A percentile compares a stretch with the other conserved stretches of the same genome.
phyloP scores from a whole-genome alignment of 73 alveolate species.

The Urostyla sp. region DNA sequence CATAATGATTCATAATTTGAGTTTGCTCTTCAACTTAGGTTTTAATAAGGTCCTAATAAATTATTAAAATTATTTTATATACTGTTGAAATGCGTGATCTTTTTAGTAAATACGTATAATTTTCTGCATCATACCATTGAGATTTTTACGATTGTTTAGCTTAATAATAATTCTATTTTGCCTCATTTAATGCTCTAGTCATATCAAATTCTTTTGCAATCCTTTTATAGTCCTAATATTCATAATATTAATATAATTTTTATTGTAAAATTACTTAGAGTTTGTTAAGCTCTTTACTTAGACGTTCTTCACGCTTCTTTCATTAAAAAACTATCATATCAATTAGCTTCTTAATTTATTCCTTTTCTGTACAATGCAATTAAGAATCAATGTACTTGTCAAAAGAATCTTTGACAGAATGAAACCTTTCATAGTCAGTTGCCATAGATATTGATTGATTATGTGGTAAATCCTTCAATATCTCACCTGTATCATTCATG shows the following conservation, averaged over 20 bases:
- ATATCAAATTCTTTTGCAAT: slow-evolving; percentile 9
- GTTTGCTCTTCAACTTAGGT: slow-evolving; percentile 10
- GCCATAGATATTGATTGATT: slow-evolving; percentile 28
- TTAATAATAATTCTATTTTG: background rate
- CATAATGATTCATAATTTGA: slow-evolving; percentile 14
- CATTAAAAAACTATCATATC: no score
- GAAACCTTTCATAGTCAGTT: slow-evolving; percentile 41
- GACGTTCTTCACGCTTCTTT: no score
- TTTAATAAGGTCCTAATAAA: background rate
- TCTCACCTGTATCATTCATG: no score
- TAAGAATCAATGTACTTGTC: slow-evolving; percentile 19
- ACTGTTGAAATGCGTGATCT: background rate
- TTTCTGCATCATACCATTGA: slow-evolving; percentile 32
- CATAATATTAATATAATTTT: background rate
- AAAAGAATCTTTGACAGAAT: slow-evolving; percentile 32
- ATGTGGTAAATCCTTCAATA: no score
- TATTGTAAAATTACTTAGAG: background rate
- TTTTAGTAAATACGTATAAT: background rate
- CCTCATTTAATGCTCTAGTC: background rate
- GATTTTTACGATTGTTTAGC: background rate
- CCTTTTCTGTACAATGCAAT: no score
- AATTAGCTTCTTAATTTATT: no score
- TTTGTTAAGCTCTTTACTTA: no score
- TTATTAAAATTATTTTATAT: no score
- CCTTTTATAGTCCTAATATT: slow-evolving; percentile 34